Evolutionary conservation across 2,329 filamentous ascomycete genomes (phyloP), one percentile per base, ranked within the genome.

Genomic region (Colletotrichum salicis): DNA sequence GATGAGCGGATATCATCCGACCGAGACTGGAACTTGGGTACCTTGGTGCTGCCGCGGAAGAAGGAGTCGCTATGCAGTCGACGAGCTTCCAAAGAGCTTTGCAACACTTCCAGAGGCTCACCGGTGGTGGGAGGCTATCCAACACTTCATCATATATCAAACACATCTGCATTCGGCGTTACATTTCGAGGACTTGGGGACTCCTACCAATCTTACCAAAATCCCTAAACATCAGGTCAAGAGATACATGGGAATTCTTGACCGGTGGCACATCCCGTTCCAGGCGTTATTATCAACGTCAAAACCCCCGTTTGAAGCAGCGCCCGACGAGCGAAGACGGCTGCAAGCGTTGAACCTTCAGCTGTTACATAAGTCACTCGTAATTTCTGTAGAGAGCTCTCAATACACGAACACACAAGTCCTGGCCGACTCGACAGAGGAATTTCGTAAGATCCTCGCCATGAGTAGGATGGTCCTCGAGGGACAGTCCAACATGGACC

Each of bases 191-290:
- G 76, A 8, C 6, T 3, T 15, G 2, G 4, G 24, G 22, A 35
- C 24, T 15, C 48, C 19, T 15, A 15, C 37, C 4, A 24, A 33
- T 12, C 24, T 24, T n/a, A 31, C 5, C 6, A n/a, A 57, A 19
- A 12, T 64, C 1, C 45, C 55, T 4, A 11, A 13, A 8, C 45
- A 65, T 29, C 45, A 61, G 19, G 24, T 61, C 1, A 33, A 45
- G n/a, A 66, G 41, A n/a, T 79, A 81, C 8, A 27, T 41, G 10
- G 27, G 31, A 1, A 22, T 72, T 3, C 56, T 65, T 13, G 60
- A 61, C 10, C 41, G 12, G 15, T 70, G 66, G 66, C 35, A 27
- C 5, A 35, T 11, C 2, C 13, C 55, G 1, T 70, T 66, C 12
- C 24, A 33, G 22, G 45, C 60, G 2, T 27, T 72, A 31, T 27